A percentile compares a stretch with the other conserved stretches of the same genome.
Conservation (phyloP, 495 filamentous ascomycete species). For the Collariella sp. region DNA sequence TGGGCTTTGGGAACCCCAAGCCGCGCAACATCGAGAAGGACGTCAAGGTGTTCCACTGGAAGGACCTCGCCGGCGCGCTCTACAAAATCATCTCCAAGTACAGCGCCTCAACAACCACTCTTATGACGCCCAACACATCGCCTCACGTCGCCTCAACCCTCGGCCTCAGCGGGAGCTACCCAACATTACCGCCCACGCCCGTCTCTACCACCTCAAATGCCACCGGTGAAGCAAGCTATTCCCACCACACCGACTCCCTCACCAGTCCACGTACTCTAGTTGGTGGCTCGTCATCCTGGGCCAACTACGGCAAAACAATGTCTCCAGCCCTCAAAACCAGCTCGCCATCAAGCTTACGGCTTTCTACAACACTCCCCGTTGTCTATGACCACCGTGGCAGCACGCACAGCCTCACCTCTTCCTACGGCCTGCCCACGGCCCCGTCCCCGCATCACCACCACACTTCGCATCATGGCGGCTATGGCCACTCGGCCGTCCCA, state of each 20-base stretch:
- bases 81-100: constrained; percentile 99
- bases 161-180: constrained; percentile 30
- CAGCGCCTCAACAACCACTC: constrained; percentile 29
- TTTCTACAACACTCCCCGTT: constrained; percentile 18
- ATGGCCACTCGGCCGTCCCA: constrained; percentile 22
- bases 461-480: constrained; percentile 26
- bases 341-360: constrained; percentile 20
- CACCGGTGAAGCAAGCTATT: constrained; percentile 20
- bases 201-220: constrained; percentile 21
- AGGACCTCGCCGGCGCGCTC: constrained; percentile 66
- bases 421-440: constrained; percentile 18
- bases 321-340: constrained; percentile 34
- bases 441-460: constrained; percentile 22
- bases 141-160: constrained; percentile 27
- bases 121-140: constrained; percentile 13
- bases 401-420: constrained; percentile 21
- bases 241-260: constrained; percentile 34
- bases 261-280: constrained; percentile 36
- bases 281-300: constrained; percentile 31
- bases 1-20: constrained; percentile 93
- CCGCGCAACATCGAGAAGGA: constrained; percentile 98
- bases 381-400: constrained; percentile 27
- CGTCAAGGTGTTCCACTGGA: constrained; percentile 97
- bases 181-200: constrained; percentile 32
- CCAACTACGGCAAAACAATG: constrained; percentile 31